Conservation (phyloP, 371 early-diverging fungal genomes). For the Rhizopus sp. region DNA sequence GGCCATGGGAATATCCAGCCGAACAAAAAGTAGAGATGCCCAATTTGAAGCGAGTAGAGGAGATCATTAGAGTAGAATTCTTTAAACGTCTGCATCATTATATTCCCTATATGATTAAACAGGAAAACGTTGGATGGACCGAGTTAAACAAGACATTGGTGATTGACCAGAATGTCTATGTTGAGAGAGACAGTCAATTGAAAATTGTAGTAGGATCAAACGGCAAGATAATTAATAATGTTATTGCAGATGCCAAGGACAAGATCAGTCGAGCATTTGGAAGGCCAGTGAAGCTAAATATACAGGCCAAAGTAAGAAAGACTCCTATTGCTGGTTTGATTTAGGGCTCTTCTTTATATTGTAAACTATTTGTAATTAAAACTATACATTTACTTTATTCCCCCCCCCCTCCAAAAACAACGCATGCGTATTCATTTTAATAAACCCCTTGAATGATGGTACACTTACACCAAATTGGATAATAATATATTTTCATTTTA, state of each 20-base stretch:
- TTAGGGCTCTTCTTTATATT: conserved; percentile 1
- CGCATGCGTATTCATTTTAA: background rate
- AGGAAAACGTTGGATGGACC: conserved; percentile 73
- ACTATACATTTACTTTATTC: background rate
- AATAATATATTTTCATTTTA: too few species aligned
- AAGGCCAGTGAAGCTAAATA: conserved; percentile 49
- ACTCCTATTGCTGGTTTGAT: conserved; percentile 2
- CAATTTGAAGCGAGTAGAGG: conserved; percentile 68
- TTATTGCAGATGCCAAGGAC: conserved; percentile 46
- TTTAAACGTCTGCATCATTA: conserved; percentile 61
- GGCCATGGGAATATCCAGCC: conserved; percentile 65
- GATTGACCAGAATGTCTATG: conserved; percentile 60
- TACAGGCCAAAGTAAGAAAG: conserved; percentile 55
- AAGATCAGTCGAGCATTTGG: conserved; percentile 47
- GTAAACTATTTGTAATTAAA: background rate
- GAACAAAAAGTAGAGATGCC: conserved; percentile 66
- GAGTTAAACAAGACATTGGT: conserved; percentile 48
- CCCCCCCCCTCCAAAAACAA: background rate
- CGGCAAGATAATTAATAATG: conserved; percentile 49
- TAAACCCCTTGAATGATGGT: too few species aligned
- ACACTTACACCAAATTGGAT: too few species aligned
- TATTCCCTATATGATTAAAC: conserved; percentile 68
- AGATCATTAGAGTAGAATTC: conserved; percentile 72
- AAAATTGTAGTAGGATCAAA: conserved; percentile 59
- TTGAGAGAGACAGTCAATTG: conserved; percentile 52